These are phyloP conservation scores for Penicillium sp. DNA, from an alignment of 2,329 filamentous ascomycete genomes.

Conservation along the genomic window DNA sequence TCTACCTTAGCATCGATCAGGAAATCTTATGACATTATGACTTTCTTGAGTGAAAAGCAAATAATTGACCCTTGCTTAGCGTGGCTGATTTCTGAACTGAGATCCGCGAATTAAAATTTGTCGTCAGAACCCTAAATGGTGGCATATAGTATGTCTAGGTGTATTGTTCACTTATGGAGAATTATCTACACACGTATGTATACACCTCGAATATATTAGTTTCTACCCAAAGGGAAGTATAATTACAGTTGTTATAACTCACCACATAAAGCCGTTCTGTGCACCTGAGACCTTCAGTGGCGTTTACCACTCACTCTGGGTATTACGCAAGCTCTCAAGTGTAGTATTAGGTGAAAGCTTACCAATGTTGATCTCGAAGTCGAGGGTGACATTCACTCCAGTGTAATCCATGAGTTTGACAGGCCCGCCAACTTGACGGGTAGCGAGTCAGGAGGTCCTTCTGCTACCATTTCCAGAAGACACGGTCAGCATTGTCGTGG, in stretches of 20 bases:
- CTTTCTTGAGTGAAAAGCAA: not conserved
- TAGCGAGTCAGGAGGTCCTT: too few species aligned
- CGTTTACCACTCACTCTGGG: not conserved
- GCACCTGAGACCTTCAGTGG: not conserved
- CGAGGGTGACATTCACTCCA: slow-evolving; percentile 1
- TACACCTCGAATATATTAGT: not conserved
- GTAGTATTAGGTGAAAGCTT: slow-evolving; percentile 10
- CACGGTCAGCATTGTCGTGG: too few species aligned
- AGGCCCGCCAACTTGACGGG: too few species aligned
- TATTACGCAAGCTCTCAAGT: slow-evolving; percentile 8
- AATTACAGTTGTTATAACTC: not conserved
- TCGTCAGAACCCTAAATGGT: not conserved
- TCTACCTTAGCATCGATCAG: not conserved
- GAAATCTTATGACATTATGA: not conserved
- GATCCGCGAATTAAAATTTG: not conserved
- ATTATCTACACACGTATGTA: too few species aligned
- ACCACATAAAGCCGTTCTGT: not conserved
- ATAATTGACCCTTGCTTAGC: not conserved
- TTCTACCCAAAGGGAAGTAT: not conserved
- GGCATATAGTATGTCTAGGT: not conserved
- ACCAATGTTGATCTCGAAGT: slow-evolving; percentile 17
- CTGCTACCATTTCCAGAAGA: too few species aligned
- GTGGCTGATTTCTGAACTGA: not conserved
- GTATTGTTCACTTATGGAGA: not conserved
- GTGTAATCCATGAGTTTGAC: too few species aligned